phyloP scores from a whole-genome alignment of 371 early-diverging fungal species.

The Mortierella sp. region DNA sequence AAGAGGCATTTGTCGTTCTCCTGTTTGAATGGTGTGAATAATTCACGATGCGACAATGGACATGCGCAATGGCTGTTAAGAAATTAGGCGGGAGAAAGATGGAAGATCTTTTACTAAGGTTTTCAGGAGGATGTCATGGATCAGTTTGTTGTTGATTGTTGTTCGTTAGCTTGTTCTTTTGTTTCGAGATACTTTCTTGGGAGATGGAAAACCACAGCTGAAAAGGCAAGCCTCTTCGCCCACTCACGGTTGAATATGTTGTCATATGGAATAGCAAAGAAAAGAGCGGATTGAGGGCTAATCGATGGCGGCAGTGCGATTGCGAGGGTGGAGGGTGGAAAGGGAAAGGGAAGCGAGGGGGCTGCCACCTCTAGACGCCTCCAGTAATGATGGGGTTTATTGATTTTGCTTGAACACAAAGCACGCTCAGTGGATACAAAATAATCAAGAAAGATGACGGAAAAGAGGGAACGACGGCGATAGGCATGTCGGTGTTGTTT shows the following conservation, averaged over 20 bases:
- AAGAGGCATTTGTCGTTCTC: background rate
- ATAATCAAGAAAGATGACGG: background rate
- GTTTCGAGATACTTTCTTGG: background rate
- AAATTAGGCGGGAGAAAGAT: background rate
- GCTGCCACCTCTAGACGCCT: background rate
- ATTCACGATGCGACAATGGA: background rate
- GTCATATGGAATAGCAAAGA: background rate
- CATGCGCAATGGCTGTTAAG: background rate
- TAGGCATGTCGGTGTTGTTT: background rate
- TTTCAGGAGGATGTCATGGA: background rate
- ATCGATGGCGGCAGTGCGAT: background rate
- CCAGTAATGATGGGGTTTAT: background rate
- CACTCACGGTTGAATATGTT: background rate
- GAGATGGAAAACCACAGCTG: background rate
- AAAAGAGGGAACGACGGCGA: background rate
- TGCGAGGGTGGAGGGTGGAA: no score
- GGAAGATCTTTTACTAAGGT: conserved; percentile 9
- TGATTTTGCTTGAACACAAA: background rate
- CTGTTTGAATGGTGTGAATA: background rate
- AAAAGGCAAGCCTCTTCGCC: background rate
- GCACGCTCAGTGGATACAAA: background rate
- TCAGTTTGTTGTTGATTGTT: background rate
- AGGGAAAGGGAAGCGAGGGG: background rate
- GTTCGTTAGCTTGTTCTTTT: background rate
- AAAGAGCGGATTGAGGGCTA: background rate